Evolutionary conservation across 2,329 filamentous ascomycete species (phyloP).

Genomic region (Claviceps digitariae): DNA sequence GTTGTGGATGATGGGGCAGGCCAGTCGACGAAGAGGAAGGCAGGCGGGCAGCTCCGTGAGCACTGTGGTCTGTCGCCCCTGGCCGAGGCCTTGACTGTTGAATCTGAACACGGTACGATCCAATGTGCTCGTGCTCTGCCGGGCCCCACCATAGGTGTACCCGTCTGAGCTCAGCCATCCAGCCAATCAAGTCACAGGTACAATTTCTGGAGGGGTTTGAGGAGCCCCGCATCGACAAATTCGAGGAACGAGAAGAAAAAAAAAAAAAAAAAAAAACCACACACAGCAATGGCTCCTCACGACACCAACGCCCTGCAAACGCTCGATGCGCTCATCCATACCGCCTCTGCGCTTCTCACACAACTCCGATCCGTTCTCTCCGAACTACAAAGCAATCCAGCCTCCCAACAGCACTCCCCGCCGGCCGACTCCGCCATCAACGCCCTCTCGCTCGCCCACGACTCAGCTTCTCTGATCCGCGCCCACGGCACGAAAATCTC

Average conservation of each 20-base stretch:
- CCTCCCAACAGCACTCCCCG: conserved; percentile 5
- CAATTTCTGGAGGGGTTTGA: not conserved
- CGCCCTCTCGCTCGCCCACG: conserved; percentile 54
- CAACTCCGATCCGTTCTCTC: conserved; percentile 29
- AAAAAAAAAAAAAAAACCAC: too few species aligned
- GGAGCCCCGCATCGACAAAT: not conserved
- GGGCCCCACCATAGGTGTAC: too few species aligned
- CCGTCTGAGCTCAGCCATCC: not conserved
- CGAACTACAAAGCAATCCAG: conserved; percentile 21
- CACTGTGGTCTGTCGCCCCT: not conserved
- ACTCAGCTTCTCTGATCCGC: conserved; percentile 59
- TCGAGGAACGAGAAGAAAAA: not conserved
- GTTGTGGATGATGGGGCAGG: not conserved
- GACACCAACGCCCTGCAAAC: conserved; percentile 19
- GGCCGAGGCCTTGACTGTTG: not conserved
- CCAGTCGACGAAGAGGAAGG: not conserved
- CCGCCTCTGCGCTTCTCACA: conserved; percentile 24
- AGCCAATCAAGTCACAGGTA: not conserved
- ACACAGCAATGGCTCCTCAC: conserved; percentile 12
- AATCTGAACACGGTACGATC: not conserved
- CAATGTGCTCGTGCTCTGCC: too few species aligned
- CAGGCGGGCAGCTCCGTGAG: too few species aligned
- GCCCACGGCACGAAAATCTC: conserved; percentile 81
- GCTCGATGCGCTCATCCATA: conserved; percentile 26
- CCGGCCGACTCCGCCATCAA: conserved; percentile 24